Base-by-base conservation (phyloP, 164 flowering plant species). In the Amborella trichopoda region DNA sequence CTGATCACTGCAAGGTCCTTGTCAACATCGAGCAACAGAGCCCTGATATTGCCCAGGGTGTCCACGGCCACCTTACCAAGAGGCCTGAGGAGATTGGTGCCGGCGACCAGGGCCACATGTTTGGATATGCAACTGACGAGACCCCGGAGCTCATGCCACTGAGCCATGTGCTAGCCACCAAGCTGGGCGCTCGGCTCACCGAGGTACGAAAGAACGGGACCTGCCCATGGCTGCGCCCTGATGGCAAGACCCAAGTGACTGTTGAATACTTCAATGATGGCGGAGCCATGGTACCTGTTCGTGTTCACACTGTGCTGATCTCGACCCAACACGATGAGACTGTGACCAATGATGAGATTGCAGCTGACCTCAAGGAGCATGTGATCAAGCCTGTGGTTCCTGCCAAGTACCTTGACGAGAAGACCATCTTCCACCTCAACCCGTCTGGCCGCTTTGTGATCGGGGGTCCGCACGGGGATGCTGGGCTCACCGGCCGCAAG, bases 81-180 rank as follows among this genome's bases (percentile, higher is more conserved):
- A 73, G 86, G 42, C 91, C 91, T 2, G 91, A 82, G 59, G 91
- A 82, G 11, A 75, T 82, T 39, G 91, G 91, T 51, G 91, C 91
- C 23, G 91, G 91, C 61, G 91, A 81, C 51, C 90, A 81, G 48
- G 90, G 90, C 14, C 85, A 78, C 63, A 81, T 81, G 90, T 82
- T 82, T 55, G 91, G 93, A 5, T 82, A 82, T 60, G 91, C 91
- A 46, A 82, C 91, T 11, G 91, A 82, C 55, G 91, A 82, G 56
- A 82, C 91, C 55, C 80, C 81, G 3, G 91, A 82, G 44, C 48
- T 68, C 23, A 82, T 82, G 91, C 91, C 88, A 26, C 61, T 80
- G 33, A 80, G 75, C 61, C 83, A 77, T 54, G 89, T 80, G 52
- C 80, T 80, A 28, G 89, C 83, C 12, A 80, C 83, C 61, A 80